Percentiles rank a stretch among this genome's conserved stretches.
These are phyloP conservation scores for Ascosphaera aggregata DNA, from an alignment of 2,329 filamentous ascomycete genomes.

Conservation along the genomic window DNA sequence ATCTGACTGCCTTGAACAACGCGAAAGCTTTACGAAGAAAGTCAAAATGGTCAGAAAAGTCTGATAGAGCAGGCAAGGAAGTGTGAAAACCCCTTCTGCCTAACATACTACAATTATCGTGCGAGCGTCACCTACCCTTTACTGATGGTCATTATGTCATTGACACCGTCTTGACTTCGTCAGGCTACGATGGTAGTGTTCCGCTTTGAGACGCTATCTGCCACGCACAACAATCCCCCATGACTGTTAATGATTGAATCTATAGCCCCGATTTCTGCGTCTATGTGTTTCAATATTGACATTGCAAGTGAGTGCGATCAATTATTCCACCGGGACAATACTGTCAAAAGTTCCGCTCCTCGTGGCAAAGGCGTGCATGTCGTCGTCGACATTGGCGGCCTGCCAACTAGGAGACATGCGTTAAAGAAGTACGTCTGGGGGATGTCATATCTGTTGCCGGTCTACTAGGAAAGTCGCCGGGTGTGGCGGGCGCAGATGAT, in stretches of 20 bases:
- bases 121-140: too few relatives aligned
- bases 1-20: neutral
- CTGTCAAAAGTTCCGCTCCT: slow-evolving; percentile 27
- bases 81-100: too few relatives aligned
- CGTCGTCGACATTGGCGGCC: slow-evolving; percentile 42
- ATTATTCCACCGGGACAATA: slow-evolving; percentile 42
- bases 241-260: too few relatives aligned
- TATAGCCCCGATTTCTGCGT: too few relatives aligned
- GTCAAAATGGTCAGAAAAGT: neutral
- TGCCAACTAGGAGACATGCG: slow-evolving; percentile 33
- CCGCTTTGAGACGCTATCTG: too few relatives aligned
- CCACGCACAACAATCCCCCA: too few relatives aligned
- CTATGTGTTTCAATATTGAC: slow-evolving; percentile 33
- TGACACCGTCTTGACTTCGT: too few relatives aligned
- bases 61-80: too few relatives aligned
- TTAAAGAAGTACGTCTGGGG: slow-evolving; percentile 30
- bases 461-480: slow-evolving; percentile 27
- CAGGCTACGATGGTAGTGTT: too few relatives aligned
- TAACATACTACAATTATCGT: too few relatives aligned
- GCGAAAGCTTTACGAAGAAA: neutral
- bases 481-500: slow-evolving; percentile 24
- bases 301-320: slow-evolving; percentile 27
- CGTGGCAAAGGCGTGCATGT: slow-evolving; percentile 34
- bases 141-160: too few relatives aligned
- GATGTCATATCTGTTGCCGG: slow-evolving; percentile 34